A percentile compares a stretch with the other conserved stretches of the same genome.
Conservation (phyloP, 139 green algal species). For the Tetraselmis striata region DNA sequence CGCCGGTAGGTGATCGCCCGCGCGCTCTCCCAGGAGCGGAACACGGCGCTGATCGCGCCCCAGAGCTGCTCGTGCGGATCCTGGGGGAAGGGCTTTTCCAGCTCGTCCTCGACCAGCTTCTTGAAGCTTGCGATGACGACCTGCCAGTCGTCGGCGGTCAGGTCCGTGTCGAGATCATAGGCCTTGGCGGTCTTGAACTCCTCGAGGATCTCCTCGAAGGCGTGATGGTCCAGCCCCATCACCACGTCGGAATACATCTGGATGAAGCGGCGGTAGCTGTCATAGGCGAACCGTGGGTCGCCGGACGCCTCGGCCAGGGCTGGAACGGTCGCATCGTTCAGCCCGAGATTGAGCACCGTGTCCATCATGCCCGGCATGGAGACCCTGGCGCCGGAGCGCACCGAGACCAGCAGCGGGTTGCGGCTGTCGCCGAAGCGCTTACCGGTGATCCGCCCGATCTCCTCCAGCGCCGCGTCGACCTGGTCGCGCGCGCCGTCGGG, state of each 20-base stretch:
- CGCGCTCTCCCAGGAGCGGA: conserved; percentile 44
- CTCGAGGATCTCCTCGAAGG: conserved; percentile 32
- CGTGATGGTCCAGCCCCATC: conserved; percentile 26
- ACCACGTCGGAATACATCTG: conserved; percentile 39
- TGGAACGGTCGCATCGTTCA: conserved; percentile 35
- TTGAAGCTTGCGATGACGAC: conserved; percentile 30
- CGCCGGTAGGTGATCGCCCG: neutral
- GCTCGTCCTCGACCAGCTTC: conserved; percentile 49
- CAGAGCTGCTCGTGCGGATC: conserved; percentile 73
- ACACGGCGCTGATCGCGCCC: conserved; percentile 64
- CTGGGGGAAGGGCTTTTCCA: conserved; percentile 51
- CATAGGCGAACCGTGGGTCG: conserved; percentile 22
- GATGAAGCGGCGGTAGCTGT: conserved; percentile 41
- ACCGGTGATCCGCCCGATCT: conserved; percentile 54
- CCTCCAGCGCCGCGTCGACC: conserved; percentile 40
- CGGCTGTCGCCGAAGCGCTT: conserved; percentile 56
- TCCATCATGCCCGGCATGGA: conserved; percentile 63
- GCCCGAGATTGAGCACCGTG: conserved; percentile 47
- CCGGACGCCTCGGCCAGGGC: conserved; percentile 14
- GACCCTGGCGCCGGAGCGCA: conserved; percentile 72
- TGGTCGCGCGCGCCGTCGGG: conserved; percentile 60
- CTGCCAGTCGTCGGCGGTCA: conserved; percentile 21
- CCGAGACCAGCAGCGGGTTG: conserved; percentile 74
- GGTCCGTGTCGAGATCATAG: conserved; percentile 27
- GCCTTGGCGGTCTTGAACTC: conserved; percentile 25